Conservation (phyloP, 176 grass and related monocot species). For the Lolium rigidum region DNA sequence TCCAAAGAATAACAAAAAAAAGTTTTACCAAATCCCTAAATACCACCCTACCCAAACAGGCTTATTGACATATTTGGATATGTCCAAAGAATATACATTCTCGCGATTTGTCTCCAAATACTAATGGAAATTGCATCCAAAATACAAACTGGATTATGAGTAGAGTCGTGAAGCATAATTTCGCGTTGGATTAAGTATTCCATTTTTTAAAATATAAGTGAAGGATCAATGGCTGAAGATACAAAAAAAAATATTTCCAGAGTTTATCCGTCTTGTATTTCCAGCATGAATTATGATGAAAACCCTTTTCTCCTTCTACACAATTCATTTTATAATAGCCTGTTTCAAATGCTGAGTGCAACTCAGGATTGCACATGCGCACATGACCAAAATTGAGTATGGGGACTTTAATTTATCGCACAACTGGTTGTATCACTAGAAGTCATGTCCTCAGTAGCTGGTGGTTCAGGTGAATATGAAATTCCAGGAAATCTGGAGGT, state of each 20-base stretch:
- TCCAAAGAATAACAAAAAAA: constrained; percentile 1
- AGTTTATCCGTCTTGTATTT: constrained; percentile 12
- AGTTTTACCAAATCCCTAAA: neutral
- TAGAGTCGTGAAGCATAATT: no score
- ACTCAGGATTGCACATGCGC: neutral
- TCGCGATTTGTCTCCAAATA: no score
- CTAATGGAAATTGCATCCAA: no score
- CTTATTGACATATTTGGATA: constrained; percentile 9
- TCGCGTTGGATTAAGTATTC: no score
- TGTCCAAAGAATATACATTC: neutral
- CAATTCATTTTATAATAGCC: neutral
- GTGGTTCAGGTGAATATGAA: no score
- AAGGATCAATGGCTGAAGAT: no score
- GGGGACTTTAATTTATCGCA: neutral
- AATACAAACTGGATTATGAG: no score
- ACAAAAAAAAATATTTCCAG: no score
- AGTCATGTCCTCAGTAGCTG: no score
- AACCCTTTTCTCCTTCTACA: neutral
- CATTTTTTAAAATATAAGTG: no score
- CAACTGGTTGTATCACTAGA: neutral
- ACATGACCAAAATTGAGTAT: neutral
- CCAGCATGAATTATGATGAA: neutral
- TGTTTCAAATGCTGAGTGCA: constrained; percentile 5
- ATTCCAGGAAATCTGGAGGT: no score
- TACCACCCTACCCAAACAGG: neutral